Evolutionary conservation across 768 basidiomycete genomes (phyloP).

Genomic region (Russula abietina): DNA sequence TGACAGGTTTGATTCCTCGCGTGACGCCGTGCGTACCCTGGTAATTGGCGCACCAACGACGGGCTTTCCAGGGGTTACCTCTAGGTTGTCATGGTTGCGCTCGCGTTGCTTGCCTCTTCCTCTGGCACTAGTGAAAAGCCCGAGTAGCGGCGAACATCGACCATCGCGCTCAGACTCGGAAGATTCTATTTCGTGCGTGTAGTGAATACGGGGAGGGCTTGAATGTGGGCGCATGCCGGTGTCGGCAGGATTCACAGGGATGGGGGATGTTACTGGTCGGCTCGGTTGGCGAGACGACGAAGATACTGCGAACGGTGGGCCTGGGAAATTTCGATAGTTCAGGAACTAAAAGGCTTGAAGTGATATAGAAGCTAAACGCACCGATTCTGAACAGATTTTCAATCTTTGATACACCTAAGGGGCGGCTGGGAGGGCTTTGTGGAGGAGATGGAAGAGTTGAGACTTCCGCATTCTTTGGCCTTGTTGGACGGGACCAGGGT

Average conservation of each 20-base stretch:
- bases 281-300: constrained; percentile 15
- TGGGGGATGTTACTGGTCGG: not conserved
- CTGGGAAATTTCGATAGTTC: not conserved
- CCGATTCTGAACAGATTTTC: constrained; percentile 20
- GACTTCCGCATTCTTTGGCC: constrained; percentile 5
- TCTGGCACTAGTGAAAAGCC: constrained; percentile 27
- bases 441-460: not conserved
- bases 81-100: not conserved
- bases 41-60: constrained; percentile 21
- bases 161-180: constrained; percentile 28
- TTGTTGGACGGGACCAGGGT: constrained; percentile 12
- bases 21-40: constrained; percentile 23
- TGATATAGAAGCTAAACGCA: not conserved
- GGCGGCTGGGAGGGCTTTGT: constrained; percentile 4
- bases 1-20: constrained; percentile 10
- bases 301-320: not conserved
- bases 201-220: constrained; percentile 24
- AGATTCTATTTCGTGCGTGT: constrained; percentile 13
- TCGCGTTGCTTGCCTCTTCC: constrained; percentile 19
- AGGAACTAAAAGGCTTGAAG: not conserved
- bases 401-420: constrained; percentile 10
- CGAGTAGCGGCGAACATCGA: constrained; percentile 34
- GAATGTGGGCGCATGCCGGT: constrained; percentile 17
- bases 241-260: constrained; percentile 1
- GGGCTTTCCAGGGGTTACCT: constrained; percentile 1